Percentiles rank a stretch among this genome's conserved stretches.
Conservation (phyloP, 2,329 filamentous ascomycete species). For the Ophiostoma quercus region DNA sequence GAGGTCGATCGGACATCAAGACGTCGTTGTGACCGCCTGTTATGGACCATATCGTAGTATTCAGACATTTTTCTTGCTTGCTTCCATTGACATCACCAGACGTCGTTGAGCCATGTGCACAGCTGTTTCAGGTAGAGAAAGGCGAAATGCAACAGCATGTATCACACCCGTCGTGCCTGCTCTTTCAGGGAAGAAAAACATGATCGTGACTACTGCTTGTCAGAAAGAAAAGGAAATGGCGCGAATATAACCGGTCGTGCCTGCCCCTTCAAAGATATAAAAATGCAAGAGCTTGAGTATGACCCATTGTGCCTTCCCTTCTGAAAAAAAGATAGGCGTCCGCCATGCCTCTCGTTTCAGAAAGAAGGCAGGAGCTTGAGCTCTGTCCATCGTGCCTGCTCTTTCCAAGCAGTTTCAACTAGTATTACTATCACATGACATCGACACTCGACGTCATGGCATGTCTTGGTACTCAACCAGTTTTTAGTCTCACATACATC, state of each 20-base stretch:
- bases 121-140: neutral
- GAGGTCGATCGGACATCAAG: neutral
- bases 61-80: too few relatives aligned
- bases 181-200: neutral
- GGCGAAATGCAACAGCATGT: neutral
- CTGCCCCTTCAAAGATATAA: too few relatives aligned
- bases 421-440: neutral
- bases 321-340: too few relatives aligned
- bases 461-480: neutral
- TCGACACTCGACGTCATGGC: neutral
- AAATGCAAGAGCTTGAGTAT: too few relatives aligned
- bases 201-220: neutral
- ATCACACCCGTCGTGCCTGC: neutral
- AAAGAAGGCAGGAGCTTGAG: too few relatives aligned
- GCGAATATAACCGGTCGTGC: too few relatives aligned
- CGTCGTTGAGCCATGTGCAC: neutral
- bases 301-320: too few relatives aligned
- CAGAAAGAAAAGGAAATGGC: too few relatives aligned
- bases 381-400: neutral
- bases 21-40: neutral
- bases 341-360: too few relatives aligned
- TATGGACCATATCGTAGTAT: neutral
- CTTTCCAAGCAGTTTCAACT: neutral
- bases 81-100: neutral
- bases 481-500: neutral